Base-by-base conservation (phyloP, 148 eudicot genomes). In the Chenopodium suecicum region DNA sequence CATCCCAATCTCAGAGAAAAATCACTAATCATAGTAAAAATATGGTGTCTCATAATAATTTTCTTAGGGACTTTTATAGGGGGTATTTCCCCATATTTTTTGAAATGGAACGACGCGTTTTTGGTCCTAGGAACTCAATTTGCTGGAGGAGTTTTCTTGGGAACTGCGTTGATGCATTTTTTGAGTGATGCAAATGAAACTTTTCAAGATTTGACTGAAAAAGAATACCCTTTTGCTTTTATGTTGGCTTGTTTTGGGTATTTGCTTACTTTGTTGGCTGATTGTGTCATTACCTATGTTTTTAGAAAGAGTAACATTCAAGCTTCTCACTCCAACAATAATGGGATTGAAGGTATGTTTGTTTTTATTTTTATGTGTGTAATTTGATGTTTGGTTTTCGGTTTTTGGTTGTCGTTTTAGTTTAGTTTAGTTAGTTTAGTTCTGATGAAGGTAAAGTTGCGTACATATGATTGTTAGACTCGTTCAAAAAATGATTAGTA, bases 101-200 rank as follows among this genome's bases (percentile, higher is more conserved):
- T 91, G 32, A 86, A 83, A 62, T 88, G 90, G 94, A 88, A 91
- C 81, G 92, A 91, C 46, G 87, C 87, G n/a, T 91, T 91, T 85
- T 75, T 91, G 78, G 90, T 90, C 1, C 25, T 91, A 9, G 94
- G 94, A 0, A 91, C 91, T 0, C 94, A 91, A 41, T 91, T 91
- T 71, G 89, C 94, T 1, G 94, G 94, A 3, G 92, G 94, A 22
- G 94, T 91, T 60, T 91, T 91, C 44, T 44, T 91, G 5, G 94
- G 92, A 3, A 91, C 94, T 27, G 94, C 94, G 0, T 9, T 91
- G 81, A 91, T 91, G 94, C 94, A 91, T 83, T 91, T 91, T 29
- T 73, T 91, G 29, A 91, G 94, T 78, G 94, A 91, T 80, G 83
- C 94, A 11, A 88, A 90, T 14, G 87, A 83, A 83, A 90, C 89